Evolutionary conservation across 371 early-diverging fungal genomes (phyloP), one percentile per base, ranked within the genome.

Genomic region (Syncephalastrum monosporum): DNA sequence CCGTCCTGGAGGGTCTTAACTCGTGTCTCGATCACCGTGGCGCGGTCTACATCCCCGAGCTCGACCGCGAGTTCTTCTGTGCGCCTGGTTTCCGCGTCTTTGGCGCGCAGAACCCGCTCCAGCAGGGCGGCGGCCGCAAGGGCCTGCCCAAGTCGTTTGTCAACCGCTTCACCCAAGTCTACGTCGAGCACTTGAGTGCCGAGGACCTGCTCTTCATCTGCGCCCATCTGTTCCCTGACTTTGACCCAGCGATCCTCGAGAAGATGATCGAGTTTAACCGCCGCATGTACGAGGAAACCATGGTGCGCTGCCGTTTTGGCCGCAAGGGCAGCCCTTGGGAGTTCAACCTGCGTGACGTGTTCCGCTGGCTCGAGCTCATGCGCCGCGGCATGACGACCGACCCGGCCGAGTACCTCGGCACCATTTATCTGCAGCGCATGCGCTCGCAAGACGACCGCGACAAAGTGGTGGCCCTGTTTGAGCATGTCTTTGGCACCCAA

Each of bases 1-100:
- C 94, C 64, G 99, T 99, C 2, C 83, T 99, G 33, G 99, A 99
- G 85, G 99, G 99, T 61, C 82, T 99, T 59, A 99, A 99, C 72
- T 94, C 98, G 7, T 94, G 98, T 66, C 77, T 99, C 41, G 99
- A 99, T 81, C 98, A 99, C 74, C 92, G 99, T 69, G 95, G 94
- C 46, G 81, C 89, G 7, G 95, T 99, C 3, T 95, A 93, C 73
- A 91, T 98, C 42, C 92, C 96, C 3, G 99, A 98, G 71, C 83
- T 98, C 52, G 94, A 96, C 57, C 79, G 89, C 41, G 83, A 84
- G 52, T 97, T 96, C 57, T 75, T 81, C 44, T 91, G 92, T 61
- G 83, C 89, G 47, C 75, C 77, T 8, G 89, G 89, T 14, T 98
- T 97, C 81, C 80, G 96, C 19, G 93, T 99, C 0, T 99, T 99